Evolutionary conservation across 1,284 basidiomycete genomes (phyloP), one percentile per base, ranked within the genome.

Genomic region (Trametes sp.): DNA sequence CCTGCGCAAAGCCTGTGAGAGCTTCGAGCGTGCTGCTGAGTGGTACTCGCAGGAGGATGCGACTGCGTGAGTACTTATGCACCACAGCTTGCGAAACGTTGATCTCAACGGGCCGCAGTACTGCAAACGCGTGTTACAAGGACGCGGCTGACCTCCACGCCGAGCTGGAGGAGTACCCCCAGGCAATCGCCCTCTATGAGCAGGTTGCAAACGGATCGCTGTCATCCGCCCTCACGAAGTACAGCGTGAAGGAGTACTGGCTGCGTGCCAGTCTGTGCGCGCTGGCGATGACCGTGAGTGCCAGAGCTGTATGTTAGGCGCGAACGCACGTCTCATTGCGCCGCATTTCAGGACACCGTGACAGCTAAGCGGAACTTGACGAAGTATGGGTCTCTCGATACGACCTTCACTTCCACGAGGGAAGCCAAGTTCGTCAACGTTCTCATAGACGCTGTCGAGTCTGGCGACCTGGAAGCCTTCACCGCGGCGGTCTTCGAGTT

Each of bases 31-130:
- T 54, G 97, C 98, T 9, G 97, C 90, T n/a, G 94, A 98, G 50
- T 98, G 97, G 95, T 99, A 99, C 81, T 84, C 91, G 36, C 94
- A 97, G 74, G 98, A 99, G 78, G 96, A 98, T 78, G 96, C 98
- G 6, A 86, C 87, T 70, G 96, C 97, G 96, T 98, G 76, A 77
- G 93, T 85, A n/a, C 28, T 36, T 38, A 62, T 54, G 36, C 11
- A 23, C 62, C 35, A 51, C 63, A 31, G 6, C 67, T 52, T 69
- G 48, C 8, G 16, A 6, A 11, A 14, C 7, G 14, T 23, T 50
- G 38, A 21, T 4, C 56, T 33, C 28, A 23, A 36, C 45, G 41
- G 2, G 13, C 23, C 33, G 46, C 69, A 98, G 96, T 21, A 98
- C 96, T 54, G 97, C 96, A 26, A 98, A 96, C 75, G 90, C 90